These are phyloP conservation scores for Glebionis coronaria DNA, from an alignment of 129 eudicot species.

Conservation along the genomic window DNA sequence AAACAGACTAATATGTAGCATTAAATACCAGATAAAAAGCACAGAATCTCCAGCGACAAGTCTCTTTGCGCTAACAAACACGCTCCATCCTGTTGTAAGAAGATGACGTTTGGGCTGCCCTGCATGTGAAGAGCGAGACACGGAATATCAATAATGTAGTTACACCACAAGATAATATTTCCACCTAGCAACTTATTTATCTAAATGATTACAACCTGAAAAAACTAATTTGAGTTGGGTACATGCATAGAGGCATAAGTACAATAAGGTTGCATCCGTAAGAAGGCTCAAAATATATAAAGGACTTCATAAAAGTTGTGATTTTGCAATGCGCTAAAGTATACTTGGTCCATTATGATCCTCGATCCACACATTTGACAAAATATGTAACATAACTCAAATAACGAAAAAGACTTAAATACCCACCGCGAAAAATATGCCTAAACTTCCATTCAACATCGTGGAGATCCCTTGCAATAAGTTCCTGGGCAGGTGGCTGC, in stretches of 20 bases:
- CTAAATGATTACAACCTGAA: too few species aligned
- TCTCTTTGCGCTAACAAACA: constrained; percentile 97
- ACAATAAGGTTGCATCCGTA: too few species aligned
- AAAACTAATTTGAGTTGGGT: too few species aligned
- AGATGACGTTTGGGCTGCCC: constrained; percentile 99
- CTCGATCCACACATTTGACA: background rate
- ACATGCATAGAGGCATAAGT: too few species aligned
- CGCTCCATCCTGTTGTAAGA: constrained; percentile 99
- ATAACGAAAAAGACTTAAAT: background rate
- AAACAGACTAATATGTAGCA: background rate
- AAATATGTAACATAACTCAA: background rate
- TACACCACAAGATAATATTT: too few species aligned
- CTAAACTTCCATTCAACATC: constrained; percentile 98
- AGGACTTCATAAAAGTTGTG: too few species aligned
- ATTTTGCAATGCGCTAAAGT: background rate
- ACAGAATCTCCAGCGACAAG: constrained; percentile 99
- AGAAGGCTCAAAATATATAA: too few species aligned
- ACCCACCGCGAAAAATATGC: constrained; percentile 78
- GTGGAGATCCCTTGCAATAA: constrained; percentile 96
- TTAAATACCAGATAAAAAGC: constrained; percentile 82
- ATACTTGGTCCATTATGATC: background rate
- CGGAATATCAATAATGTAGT: background rate
- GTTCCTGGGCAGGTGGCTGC: constrained; percentile 97
- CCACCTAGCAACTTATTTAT: too few species aligned
- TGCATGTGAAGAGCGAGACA: constrained; percentile 33